Base-by-base conservation (phyloP, 2,329 filamentous ascomycete genomes). In the Cephalotrichum gorgonifer region DNA sequence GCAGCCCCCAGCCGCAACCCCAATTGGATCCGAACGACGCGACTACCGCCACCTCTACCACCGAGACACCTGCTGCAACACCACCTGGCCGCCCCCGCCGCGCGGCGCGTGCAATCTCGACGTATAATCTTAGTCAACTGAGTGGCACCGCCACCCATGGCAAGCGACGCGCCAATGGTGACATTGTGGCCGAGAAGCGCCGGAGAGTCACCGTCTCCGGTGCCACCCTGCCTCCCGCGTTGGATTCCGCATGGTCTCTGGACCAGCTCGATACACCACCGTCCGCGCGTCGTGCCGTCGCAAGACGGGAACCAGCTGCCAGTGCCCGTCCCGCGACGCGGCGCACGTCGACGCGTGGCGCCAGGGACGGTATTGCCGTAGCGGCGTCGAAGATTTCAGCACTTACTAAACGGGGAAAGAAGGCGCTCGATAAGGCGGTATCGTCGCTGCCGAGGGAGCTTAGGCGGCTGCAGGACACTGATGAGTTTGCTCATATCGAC, bases 121-220 rank as follows among this genome's bases (percentile, higher is more conserved):
- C 48, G 15, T 88, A 88, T 66, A 88, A 88, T 57, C 66, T 85
- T 15, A 72, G 78, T 54, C 74, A 77, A 56, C 69, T 85, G 47
- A 75, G 73, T 51, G 81, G 81, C 55, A 85, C 78, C 44, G 73
- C 75, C 26, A 71, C 75, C 41, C 80, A 84, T 55, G 79, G 74
- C 46, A 78, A 74, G 56, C 73, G 67, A 64, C 72, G 66, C 63
- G 62, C 72, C 42, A 78, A 75, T 43, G 72, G 75, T 51, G 74
- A 78, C 53, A 56, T 62, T 25, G 68, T 72, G 11, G 59, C 63
- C 28, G 26, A 39, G 31, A 30, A 28, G 14, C 11, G 27, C 17
- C 15, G 33, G 12, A 30, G 44, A 7, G 31, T 23, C 33, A 27
- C 28, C 25, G 7, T 31, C 17, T 28, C 39, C 17, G 25, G 27